Conservation (phyloP, 148 eudicot species). For the Limonium bicolor region DNA sequence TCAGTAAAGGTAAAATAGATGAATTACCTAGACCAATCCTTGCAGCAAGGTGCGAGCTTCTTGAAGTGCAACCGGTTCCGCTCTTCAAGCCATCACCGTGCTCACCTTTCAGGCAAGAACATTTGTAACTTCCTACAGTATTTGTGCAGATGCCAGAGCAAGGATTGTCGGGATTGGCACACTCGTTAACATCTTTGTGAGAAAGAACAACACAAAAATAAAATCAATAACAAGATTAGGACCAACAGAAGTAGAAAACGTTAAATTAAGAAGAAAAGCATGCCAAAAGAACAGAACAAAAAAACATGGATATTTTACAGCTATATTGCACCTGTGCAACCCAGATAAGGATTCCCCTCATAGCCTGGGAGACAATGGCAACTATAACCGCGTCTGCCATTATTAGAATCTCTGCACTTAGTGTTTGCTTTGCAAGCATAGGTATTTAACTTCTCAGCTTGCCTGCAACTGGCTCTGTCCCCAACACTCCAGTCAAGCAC, state of each 20-base stretch:
- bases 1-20: no score
- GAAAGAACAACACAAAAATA: no score
- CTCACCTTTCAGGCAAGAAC: slow-evolving; percentile 12
- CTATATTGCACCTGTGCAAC: slow-evolving; percentile 2
- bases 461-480: not conserved
- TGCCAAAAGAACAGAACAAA: no score
- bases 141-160: slow-evolving; percentile 8
- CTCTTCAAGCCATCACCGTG: slow-evolving; percentile 11
- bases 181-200: slow-evolving; percentile 11
- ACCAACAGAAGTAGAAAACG: no score
- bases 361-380: not conserved
- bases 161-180: slow-evolving; percentile 2
- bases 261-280: no score
- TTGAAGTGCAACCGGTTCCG: slow-evolving; percentile 4
- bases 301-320: no score
- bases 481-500: slow-evolving; percentile 4
- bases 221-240: no score
- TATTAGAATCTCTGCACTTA: not conserved
- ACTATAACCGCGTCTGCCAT: not conserved
- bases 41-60: not conserved
- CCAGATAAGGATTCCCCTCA: slow-evolving; percentile 4
- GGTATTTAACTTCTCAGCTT: not conserved
- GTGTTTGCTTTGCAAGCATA: slow-evolving; percentile 2
- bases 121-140: slow-evolving; percentile 7
- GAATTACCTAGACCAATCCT: slow-evolving; percentile 9